Percentiles rank a stretch among this genome's conserved stretches.
phyloP scores from a whole-genome alignment of 306 rosid genomes.

The apple (Malus domestica) region ASM211411v1 NC_041802.1:29290001-29290500 shows the following conservation, averaged over 20 bases:
- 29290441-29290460: neutral
- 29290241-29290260: neutral
- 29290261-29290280: too few species aligned
- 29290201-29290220: neutral
- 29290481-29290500: neutral
- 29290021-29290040: slow-evolving; percentile 5
- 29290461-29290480: neutral
- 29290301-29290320: neutral
- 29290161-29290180: neutral
- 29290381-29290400: too few species aligned
- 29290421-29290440: neutral
- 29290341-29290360: too few species aligned
- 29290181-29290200: neutral
- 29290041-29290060: slow-evolving; percentile 11
- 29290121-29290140: neutral
- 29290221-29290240: neutral
- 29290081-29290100: neutral
- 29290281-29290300: neutral
- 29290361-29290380: neutral
- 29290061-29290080: neutral
- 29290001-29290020: slow-evolving; percentile 29
- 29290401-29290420: neutral
- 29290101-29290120: neutral
- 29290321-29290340: neutral
- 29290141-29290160: neutral